Evolutionary conservation across 352 stramenopile genomes (phyloP).

Genomic region (Globisporangium irregulare): DNA sequence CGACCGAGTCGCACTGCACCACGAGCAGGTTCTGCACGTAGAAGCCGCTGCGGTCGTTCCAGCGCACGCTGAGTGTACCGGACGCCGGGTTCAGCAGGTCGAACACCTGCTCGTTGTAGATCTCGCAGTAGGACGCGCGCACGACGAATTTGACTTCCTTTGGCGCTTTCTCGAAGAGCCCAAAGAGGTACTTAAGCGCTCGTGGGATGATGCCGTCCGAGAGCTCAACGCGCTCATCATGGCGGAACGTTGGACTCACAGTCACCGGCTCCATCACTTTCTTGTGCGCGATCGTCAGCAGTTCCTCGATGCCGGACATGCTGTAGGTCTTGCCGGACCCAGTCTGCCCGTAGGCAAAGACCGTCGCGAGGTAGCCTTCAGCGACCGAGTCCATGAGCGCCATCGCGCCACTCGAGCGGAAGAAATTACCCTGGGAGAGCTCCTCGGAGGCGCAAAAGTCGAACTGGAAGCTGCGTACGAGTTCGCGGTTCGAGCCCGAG

Average conservation of each 20-base stretch:
- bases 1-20: slow-evolving; percentile 67
- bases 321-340: slow-evolving; percentile 74
- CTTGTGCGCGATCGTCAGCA: slow-evolving; percentile 33
- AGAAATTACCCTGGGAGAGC: slow-evolving; percentile 62
- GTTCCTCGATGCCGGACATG: slow-evolving; percentile 76
- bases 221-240: slow-evolving; percentile 21
- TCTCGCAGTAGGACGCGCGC: slow-evolving; percentile 75
- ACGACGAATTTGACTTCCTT: slow-evolving; percentile 59
- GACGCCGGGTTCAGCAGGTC: slow-evolving; percentile 71
- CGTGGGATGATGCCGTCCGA: slow-evolving; percentile 72
- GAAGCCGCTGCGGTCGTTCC: slow-evolving; percentile 70
- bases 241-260: background rate
- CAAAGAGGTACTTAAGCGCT: slow-evolving; percentile 69
- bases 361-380: slow-evolving; percentile 66
- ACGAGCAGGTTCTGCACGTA: slow-evolving; percentile 80
- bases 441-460: slow-evolving; percentile 66
- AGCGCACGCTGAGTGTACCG: slow-evolving; percentile 62
- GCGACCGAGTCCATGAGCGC: slow-evolving; percentile 62
- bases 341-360: slow-evolving; percentile 70
- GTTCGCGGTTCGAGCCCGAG: slow-evolving; percentile 39
- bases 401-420: slow-evolving; percentile 52
- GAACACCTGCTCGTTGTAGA: slow-evolving; percentile 85
- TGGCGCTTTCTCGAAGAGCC: slow-evolving; percentile 38
- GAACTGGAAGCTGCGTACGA: slow-evolving; percentile 77
- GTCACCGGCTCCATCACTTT: slow-evolving; percentile 9